These are phyloP conservation scores for Botrytis byssoidea DNA, from an alignment of 2,329 filamentous ascomycete genomes.

Conservation along the genomic window DNA sequence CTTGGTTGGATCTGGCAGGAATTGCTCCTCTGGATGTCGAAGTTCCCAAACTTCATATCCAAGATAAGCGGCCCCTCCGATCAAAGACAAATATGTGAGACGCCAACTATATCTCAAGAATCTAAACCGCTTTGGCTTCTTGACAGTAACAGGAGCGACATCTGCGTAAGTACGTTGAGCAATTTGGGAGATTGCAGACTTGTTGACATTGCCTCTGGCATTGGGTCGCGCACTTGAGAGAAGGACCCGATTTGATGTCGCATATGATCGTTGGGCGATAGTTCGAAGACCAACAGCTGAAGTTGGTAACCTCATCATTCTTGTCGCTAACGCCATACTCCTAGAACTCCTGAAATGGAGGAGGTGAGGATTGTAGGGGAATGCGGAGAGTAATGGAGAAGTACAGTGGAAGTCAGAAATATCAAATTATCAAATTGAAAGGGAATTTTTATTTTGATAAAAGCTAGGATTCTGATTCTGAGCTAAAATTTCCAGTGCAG, in stretches of 20 bases:
- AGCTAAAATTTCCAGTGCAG: constrained; percentile 11
- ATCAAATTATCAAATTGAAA: background rate
- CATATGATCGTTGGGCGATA: constrained; percentile 34
- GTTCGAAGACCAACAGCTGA: constrained; percentile 37
- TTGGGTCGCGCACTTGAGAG: constrained; percentile 34
- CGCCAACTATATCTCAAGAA: constrained; percentile 81
- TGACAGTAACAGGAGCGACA: constrained; percentile 44
- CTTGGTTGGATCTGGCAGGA: constrained; percentile 78
- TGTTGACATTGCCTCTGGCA: constrained; percentile 29
- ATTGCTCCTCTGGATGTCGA: constrained; percentile 78
- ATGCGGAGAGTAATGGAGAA: background rate
- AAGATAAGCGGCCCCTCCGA: constrained; percentile 69
- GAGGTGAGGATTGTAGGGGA: background rate
- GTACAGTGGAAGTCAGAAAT: background rate
- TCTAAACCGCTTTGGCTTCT: constrained; percentile 59
- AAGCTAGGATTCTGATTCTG: constrained; percentile 3
- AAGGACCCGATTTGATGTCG: constrained; percentile 30
- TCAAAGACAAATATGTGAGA: constrained; percentile 70
- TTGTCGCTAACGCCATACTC: constrained; percentile 38
- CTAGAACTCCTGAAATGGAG: constrained; percentile 18
- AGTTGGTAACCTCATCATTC: constrained; percentile 36
- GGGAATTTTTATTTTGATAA: constrained; percentile 23
- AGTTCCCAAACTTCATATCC: constrained; percentile 80
- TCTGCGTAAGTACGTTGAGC: constrained; percentile 47
- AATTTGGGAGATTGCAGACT: constrained; percentile 39